These are phyloP conservation scores for Claviceps africana DNA, from an alignment of 2,329 filamentous ascomycete species.

Conservation along the genomic window DNA sequence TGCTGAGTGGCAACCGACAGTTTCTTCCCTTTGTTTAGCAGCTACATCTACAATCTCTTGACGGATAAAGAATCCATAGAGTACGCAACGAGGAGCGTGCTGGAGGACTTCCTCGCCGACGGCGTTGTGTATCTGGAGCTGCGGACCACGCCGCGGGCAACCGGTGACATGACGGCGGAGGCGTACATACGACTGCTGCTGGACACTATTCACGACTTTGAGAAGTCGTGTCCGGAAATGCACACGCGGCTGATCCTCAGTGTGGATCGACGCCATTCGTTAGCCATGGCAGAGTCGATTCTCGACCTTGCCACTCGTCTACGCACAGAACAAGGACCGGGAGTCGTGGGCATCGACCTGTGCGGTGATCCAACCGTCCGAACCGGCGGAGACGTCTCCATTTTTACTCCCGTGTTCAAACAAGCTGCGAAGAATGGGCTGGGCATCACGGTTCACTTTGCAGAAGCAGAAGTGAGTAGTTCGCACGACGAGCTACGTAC, in stretches of 20 bases:
- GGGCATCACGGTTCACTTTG: constrained; percentile 63
- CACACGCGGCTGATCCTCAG: constrained; percentile 57
- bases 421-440: constrained; percentile 41
- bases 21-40: constrained; percentile 67
- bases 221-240: constrained; percentile 29
- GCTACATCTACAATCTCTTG: constrained; percentile 65
- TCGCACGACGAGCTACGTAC: constrained; percentile 45
- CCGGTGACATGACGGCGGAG: constrained; percentile 42
- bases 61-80: constrained; percentile 45
- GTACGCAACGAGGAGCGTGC: constrained; percentile 50
- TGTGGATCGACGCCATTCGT: constrained; percentile 52
- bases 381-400: constrained; percentile 41
- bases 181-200: constrained; percentile 55
- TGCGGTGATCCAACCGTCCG: constrained; percentile 53
- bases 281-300: constrained; percentile 45
- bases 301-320: constrained; percentile 44
- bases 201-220: constrained; percentile 42
- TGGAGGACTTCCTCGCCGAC: constrained; percentile 52
- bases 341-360: constrained; percentile 62
- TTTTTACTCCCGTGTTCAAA: constrained; percentile 45
- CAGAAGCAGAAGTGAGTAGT: constrained; percentile 47
- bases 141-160: constrained; percentile 61
- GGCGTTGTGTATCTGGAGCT: constrained; percentile 68
- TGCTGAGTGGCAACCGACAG: constrained; percentile 21
- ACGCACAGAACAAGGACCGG: constrained; percentile 27